Evolutionary conservation across 108 stramenopile genomes (phyloP), one percentile per base, ranked within the genome.

Genomic region (Parietichytrium sp.): DNA sequence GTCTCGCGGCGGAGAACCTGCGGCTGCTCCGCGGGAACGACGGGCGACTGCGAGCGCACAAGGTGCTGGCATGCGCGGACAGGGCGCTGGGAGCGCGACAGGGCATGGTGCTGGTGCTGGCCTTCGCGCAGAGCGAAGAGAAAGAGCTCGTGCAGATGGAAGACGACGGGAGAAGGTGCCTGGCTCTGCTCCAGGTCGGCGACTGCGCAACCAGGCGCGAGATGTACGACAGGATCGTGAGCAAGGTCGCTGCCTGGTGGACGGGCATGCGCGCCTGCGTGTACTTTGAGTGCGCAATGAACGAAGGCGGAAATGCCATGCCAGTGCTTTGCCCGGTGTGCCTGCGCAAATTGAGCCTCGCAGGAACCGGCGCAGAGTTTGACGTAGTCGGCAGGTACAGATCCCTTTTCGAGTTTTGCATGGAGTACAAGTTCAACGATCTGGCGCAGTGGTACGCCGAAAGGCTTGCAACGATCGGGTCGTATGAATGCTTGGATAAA

Each of bases 361-460:
- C 45, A 45, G 16, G 38, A 6, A 42, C 38, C 10, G 38, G 38
- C 6, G 38, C 61, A 15, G 10, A 33, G 20, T 72, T 72, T 38
- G 61, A 72, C 1, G 61, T 38, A 7, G 20, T 31, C 20, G 33
- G 10, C n/a, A 33, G 61, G 10, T 72, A 72, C 20, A 42, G 13
- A 15, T 12, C 16, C 25, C 42, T 72, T n/a, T 72, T 72, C 25
- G 18, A 50, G 16, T 50, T 50, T 16, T 50, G n/a, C 49, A 50
- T 18, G 18, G n/a, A 50, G 49, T 50, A 16, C 49, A 0, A 72
- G 42, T 16, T 25, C 7, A 42, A 33, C 6, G 6, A n/a, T 27
- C 38, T 45, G 13, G 61, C 61, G 20, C 61, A 72, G 42, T 72
- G 61, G 61, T 45, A 45, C 45, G 61, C 61, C 4, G 61, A 72